Percentiles rank a stretch among this genome's conserved stretches.
phyloP scores from a whole-genome alignment of 2,329 filamentous ascomycete genomes.

The Neonectria punicea region DNA sequence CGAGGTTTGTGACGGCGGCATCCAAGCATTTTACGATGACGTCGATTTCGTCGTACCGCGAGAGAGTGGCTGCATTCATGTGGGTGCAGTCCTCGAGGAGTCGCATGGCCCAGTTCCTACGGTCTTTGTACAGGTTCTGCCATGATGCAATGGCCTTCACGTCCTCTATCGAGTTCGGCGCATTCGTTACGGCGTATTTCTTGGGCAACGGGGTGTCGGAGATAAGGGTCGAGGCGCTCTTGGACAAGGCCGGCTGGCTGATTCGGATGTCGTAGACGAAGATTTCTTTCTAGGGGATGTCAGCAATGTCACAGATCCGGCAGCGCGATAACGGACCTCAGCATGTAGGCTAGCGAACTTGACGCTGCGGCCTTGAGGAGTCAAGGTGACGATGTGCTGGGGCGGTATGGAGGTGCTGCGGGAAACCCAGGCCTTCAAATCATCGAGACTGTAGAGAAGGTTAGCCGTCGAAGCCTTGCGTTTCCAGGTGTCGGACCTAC shows the following conservation, averaged over 20 bases:
- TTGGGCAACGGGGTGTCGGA: slow-evolving; percentile 63
- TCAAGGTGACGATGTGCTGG: slow-evolving; percentile 88
- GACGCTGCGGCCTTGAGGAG: slow-evolving; percentile 83
- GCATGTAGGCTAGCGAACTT: slow-evolving; percentile 82
- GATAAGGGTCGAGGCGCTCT: slow-evolving; percentile 55
- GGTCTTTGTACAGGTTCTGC: slow-evolving; percentile 85
- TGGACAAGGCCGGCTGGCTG: slow-evolving; percentile 66
- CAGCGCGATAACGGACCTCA: slow-evolving; percentile 67
- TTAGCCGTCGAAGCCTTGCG: slow-evolving; percentile 23
- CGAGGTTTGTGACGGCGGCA: slow-evolving; percentile 86
- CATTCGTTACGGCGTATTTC: slow-evolving; percentile 67
- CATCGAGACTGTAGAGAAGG: slow-evolving; percentile 73
- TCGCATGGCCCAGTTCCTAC: slow-evolving; percentile 81
- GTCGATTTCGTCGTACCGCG: slow-evolving; percentile 77
- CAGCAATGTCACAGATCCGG: slow-evolving; percentile 22
- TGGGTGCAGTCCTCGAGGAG: slow-evolving; percentile 75
- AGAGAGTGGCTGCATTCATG: slow-evolving; percentile 70
- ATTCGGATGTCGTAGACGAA: slow-evolving; percentile 91
- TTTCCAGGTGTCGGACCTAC: slow-evolving; percentile 54
- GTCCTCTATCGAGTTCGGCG: slow-evolving; percentile 86
- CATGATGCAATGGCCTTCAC: slow-evolving; percentile 86
- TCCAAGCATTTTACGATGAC: slow-evolving; percentile 83
- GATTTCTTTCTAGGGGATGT: slow-evolving; percentile 75
- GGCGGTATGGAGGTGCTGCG: slow-evolving; percentile 77
- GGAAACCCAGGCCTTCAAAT: slow-evolving; percentile 83